A percentile compares a stretch with the other conserved stretches of the same genome.
Conservation (phyloP, 2,329 filamentous ascomycete genomes). For the Sclerotinia spermophila region DNA sequence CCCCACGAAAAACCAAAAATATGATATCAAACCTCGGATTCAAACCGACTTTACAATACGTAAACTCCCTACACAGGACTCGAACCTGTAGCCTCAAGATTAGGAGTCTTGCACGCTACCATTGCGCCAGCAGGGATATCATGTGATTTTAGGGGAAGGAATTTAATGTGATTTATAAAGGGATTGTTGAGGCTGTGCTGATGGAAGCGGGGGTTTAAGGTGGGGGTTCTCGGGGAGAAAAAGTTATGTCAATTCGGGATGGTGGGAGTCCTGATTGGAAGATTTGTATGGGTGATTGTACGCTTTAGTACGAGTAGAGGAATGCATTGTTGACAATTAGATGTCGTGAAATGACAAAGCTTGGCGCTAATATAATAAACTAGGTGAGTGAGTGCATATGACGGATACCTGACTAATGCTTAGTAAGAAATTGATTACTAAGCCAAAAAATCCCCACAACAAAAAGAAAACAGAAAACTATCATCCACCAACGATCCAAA, state of each 20-base stretch:
- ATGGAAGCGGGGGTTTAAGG: neutral
- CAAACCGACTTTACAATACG: neutral
- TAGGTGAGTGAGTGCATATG: too few species aligned
- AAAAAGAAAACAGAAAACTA: too few species aligned
- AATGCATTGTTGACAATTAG: too few species aligned
- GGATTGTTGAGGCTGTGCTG: neutral
- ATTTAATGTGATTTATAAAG: neutral
- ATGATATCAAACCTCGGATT: neutral
- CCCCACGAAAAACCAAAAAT: neutral
- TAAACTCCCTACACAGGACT: constrained; percentile 16
- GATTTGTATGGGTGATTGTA: too few species aligned
- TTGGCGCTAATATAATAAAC: too few species aligned
- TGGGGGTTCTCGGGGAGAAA: neutral
- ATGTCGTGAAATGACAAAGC: too few species aligned
- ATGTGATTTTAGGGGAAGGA: neutral
- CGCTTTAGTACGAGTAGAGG: too few species aligned
- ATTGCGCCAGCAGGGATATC: constrained; percentile 16
- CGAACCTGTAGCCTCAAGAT: constrained; percentile 16
- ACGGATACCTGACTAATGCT: too few species aligned
- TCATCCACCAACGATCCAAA: too few species aligned
- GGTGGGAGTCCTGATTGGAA: neutral
- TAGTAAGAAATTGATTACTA: too few species aligned
- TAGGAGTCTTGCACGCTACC: constrained; percentile 17
- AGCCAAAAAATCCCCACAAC: too few species aligned
- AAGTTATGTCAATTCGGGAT: neutral